A percentile compares a stretch with the other conserved stretches of the same genome.
Evolutionary conservation across 164 flowering plant species (phyloP).

Genomic region (Buxus sempervirens): DNA sequence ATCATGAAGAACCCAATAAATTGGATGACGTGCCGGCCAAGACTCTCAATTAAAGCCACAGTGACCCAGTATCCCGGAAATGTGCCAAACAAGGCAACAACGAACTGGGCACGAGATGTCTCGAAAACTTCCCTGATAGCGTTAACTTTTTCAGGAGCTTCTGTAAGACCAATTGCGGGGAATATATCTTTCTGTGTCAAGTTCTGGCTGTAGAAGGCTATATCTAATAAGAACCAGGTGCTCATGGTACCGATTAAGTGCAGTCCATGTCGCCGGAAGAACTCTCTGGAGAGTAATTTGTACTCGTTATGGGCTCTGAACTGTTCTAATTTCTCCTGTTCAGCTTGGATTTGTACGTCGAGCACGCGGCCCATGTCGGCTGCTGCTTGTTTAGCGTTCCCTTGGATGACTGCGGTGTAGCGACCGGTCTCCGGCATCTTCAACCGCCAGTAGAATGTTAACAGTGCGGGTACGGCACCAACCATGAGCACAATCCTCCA

Average conservation of each 20-base stretch:
- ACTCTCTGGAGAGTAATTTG: constrained; percentile 29
- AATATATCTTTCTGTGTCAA: constrained; percentile 45
- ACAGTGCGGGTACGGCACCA: constrained; percentile 43
- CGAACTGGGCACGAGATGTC: constrained; percentile 38
- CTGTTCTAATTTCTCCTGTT: constrained; percentile 34
- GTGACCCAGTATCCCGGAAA: constrained; percentile 59
- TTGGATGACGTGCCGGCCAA: constrained; percentile 39
- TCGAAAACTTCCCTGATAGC: constrained; percentile 37
- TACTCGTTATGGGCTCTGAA: constrained; percentile 33
- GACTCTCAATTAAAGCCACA: constrained; percentile 34
- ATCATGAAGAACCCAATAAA: constrained; percentile 44
- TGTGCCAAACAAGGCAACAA: constrained; percentile 37
- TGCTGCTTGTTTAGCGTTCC: constrained; percentile 49
- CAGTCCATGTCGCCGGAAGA: constrained; percentile 33
- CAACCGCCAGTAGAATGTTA: constrained; percentile 52
- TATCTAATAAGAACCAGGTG: constrained; percentile 44
- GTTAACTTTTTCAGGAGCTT: constrained; percentile 25
- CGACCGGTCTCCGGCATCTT: constrained; percentile 59
- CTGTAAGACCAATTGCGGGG: constrained; percentile 30
- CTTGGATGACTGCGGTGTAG: constrained; percentile 47
- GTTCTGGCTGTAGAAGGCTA: constrained; percentile 42
- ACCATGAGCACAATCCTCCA: constrained; percentile 52
- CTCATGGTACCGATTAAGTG: constrained; percentile 40
- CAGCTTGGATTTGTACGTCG: constrained; percentile 39
- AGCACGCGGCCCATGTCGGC: constrained; percentile 51